These are phyloP conservation scores for Barnettozyma vustinii DNA, from an alignment of 805 yeast genomes.

Conservation along the genomic window DNA sequence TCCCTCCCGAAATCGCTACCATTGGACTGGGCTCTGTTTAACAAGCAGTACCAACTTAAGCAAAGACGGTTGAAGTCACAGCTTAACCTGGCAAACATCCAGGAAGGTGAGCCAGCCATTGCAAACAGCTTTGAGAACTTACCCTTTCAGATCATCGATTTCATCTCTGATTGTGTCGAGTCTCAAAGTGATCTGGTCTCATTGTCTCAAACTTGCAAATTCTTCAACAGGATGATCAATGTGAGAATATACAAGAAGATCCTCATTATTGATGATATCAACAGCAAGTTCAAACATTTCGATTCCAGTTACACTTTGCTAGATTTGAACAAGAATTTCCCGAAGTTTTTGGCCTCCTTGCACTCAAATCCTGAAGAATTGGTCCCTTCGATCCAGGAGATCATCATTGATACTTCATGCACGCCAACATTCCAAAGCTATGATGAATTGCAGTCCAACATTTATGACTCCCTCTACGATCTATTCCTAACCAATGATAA, in stretches of 20 bases:
- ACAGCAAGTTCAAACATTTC: conserved; percentile 17
- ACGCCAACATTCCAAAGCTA: conserved; percentile 18
- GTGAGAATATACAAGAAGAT: conserved; percentile 22
- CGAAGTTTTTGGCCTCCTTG: conserved; percentile 24
- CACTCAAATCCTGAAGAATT: conserved; percentile 22
- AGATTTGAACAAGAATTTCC: conserved; percentile 19
- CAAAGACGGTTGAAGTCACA: conserved; percentile 15
- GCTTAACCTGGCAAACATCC: conserved; percentile 2
- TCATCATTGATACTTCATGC: conserved; percentile 25
- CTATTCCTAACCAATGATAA: conserved; percentile 24
- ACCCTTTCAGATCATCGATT: conserved; percentile 25
- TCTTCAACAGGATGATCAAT: conserved; percentile 25
- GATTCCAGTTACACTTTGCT: conserved; percentile 22
- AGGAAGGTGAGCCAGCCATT: conserved; percentile 5
- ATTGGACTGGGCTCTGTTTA: conserved; percentile 26
- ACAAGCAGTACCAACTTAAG: conserved; percentile 22
- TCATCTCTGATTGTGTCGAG: conserved; percentile 25
- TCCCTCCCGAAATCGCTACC: conserved; percentile 26
- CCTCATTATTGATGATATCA: conserved; percentile 22
- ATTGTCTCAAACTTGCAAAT: conserved; percentile 22
- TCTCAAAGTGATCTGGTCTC: conserved; percentile 24
- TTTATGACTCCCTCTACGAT: conserved; percentile 23
- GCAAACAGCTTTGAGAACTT: conserved; percentile 24
- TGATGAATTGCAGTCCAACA: conserved; percentile 19
- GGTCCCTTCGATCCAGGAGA: conserved; percentile 20